Evolutionary conservation across 768 basidiomycete species (phyloP), one percentile per base, ranked within the genome.

Genomic region (Rubroboletus pulcherrimus): DNA sequence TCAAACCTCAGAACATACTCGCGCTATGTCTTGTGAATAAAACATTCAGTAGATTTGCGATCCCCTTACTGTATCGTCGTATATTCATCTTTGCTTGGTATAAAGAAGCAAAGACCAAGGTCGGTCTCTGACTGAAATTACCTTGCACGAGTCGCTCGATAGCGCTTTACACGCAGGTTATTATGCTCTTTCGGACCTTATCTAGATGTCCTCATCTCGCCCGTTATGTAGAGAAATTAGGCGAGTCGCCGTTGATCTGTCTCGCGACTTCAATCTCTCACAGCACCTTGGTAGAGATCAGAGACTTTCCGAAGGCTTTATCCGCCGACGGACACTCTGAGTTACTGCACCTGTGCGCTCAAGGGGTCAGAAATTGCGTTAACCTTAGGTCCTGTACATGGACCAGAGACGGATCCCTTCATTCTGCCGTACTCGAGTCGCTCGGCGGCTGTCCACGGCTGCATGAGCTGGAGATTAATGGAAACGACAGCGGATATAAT

Each of bases 331-430:
- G 65, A 0, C 66, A 71, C n/a, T 69, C 75, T 3, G 66, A 71
- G 1, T 58, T 81, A 21, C 62, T 75, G 8, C 66, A 71, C 7
- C 59, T 71, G 9, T 82, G 86, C 45, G 49, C 78, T 7, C 63
- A 56, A 46, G 89, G 82, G 0, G 68, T 91, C 14, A 65, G 68
- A 46, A 87, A 90, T 63, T 89, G 88, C 62, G 63, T 69, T 39
- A 82, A 82, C 56, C 77, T 92, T 11, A 73, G 61, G 42, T 75
- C 82, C 7, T 91, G 87, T 63, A 81, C 82, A 5, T 93, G 89
- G 89, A 92, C 91, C 10, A 81, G 90, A 41, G 86, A 91, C 59
- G 87, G 89, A 4, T 84, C 91, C 5, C 70, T 92, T 21, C 81
- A 75, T 39, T 80, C 84, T 5, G 71, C 73, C 1, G 79, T 89